Percentiles rank a stretch among this genome's conserved stretches.
Evolutionary conservation across 208 protist species (phyloP).

Genomic region (Leishmania gerbilli): DNA sequence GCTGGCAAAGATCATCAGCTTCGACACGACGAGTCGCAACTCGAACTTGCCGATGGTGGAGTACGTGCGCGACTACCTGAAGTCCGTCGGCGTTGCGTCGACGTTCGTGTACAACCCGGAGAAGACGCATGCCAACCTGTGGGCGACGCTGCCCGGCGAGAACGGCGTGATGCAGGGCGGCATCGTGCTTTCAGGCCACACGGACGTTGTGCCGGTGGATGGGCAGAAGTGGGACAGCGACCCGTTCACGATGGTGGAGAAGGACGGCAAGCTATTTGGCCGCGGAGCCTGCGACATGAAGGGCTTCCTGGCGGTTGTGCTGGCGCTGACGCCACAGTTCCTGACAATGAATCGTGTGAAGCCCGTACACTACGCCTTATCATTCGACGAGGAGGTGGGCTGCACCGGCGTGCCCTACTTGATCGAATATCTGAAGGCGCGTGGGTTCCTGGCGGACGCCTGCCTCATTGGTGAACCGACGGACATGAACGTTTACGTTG

Average conservation of each 20-base stretch:
- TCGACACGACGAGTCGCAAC: conserved; percentile 66
- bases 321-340: conserved; percentile 48
- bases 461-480: conserved; percentile 19
- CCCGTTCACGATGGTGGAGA: conserved; percentile 59
- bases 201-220: conserved; percentile 64
- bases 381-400: conserved; percentile 59
- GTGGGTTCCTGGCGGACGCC: conserved; percentile 31
- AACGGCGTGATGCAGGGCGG: conserved; percentile 52
- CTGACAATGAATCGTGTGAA: conserved; percentile 47
- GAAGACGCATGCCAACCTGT: conserved; percentile 59
- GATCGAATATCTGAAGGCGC: conserved; percentile 35
- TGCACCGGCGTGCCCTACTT: conserved; percentile 44
- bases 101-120: conserved; percentile 39
- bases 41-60: conserved; percentile 56
- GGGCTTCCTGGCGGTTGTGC: conserved; percentile 56
- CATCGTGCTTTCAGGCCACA: conserved; percentile 66
- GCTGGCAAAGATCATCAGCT: conserved; percentile 57
- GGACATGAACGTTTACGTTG: conserved; percentile 38
- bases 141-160: conserved; percentile 54
- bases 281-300: conserved; percentile 72
- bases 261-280: conserved; percentile 60
- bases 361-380: conserved; percentile 59
- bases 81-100: conserved; percentile 30
- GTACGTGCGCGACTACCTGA: conserved; percentile 42
- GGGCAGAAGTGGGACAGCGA: conserved; percentile 67